A percentile compares a stretch with the other conserved stretches of the same genome.
Evolutionary conservation across 495 filamentous ascomycete species (phyloP).

Genomic region (Evernia prunastri): DNA sequence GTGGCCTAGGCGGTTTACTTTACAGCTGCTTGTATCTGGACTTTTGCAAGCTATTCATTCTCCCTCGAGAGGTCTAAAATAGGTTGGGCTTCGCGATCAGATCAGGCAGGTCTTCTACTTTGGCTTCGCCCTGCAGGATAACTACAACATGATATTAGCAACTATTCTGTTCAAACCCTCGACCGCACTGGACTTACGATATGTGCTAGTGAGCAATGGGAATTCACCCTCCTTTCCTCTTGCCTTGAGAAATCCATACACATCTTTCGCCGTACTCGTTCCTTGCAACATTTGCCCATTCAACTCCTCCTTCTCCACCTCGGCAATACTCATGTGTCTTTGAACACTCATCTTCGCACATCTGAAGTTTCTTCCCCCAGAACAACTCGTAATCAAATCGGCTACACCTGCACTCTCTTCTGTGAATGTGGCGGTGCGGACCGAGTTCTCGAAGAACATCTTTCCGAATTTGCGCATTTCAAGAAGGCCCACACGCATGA

Average conservation of each 20-base stretch:
- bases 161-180: not conserved
- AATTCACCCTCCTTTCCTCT: constrained; percentile 74
- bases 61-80: constrained; percentile 1
- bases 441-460: constrained; percentile 78
- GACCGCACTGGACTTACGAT: constrained; percentile 42
- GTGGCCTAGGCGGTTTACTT: not conserved
- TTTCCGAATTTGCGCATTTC: constrained; percentile 95
- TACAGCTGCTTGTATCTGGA: not conserved
- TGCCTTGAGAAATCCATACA: constrained; percentile 77
- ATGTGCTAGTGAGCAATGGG: constrained; percentile 83
- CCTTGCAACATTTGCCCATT: constrained; percentile 98
- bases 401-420: constrained; percentile 95
- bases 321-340: constrained; percentile 68
- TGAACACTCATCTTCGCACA: constrained; percentile 86
- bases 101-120: constrained; percentile 55
- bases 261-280: constrained; percentile 83
- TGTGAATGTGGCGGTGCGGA: constrained; percentile 78
- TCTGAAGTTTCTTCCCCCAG: constrained; percentile 84
- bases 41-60: not conserved
- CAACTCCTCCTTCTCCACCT: constrained; percentile 81
- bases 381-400: constrained; percentile 91
- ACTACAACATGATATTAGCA: constrained; percentile 26
- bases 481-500: constrained; percentile 90
- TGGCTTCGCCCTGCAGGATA: constrained; percentile 51
- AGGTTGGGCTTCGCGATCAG: constrained; percentile 37